Percentiles rank a stretch among this genome's conserved stretches.
Conservation (phyloP, 768 basidiomycete genomes). For the Lactarius deliciosus region DNA sequence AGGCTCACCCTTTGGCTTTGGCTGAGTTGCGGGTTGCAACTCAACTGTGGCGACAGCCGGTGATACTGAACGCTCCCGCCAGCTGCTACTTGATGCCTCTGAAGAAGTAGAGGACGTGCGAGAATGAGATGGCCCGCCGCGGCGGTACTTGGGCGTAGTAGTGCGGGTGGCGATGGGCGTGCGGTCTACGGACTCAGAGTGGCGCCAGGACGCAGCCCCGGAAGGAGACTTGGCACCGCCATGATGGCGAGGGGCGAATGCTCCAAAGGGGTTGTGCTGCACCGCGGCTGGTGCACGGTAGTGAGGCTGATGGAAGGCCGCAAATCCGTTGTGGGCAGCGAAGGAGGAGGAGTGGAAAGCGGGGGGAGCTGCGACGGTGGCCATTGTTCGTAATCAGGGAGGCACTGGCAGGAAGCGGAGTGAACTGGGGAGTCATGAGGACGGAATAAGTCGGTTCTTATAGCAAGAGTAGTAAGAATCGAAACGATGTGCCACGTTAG, state of each 20-base stretch:
- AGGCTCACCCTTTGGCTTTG: conserved; percentile 1
- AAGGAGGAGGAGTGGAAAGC: conserved; percentile 17
- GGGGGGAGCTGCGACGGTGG: conserved; percentile 8
- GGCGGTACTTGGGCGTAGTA: neutral
- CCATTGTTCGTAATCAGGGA: conserved; percentile 16
- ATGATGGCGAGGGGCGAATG: conserved; percentile 19
- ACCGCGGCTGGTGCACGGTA: neutral
- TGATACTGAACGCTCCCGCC: conserved; percentile 5
- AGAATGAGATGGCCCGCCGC: neutral
- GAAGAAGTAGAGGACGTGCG: conserved; percentile 15
- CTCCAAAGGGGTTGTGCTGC: conserved; percentile 16
- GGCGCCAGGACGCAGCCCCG: conserved; percentile 21
- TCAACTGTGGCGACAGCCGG: neutral
- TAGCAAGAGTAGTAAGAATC: neutral
- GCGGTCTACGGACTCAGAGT: conserved; percentile 7
- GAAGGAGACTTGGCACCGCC: conserved; percentile 7
- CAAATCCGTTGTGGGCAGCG: neutral
- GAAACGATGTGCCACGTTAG: conserved; percentile 7
- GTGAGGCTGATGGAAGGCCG: neutral
- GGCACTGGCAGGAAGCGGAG: neutral
- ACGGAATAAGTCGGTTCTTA: neutral
- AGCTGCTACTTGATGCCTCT: conserved; percentile 4
- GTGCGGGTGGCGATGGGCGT: neutral
- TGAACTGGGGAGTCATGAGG: neutral
- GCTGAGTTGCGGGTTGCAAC: neutral